Percentiles rank a stretch among this genome's conserved stretches.
These are phyloP conservation scores for Fomitopsis pinicola DNA, from an alignment of 1,284 basidiomycete species.

Conservation along the genomic window DNA sequence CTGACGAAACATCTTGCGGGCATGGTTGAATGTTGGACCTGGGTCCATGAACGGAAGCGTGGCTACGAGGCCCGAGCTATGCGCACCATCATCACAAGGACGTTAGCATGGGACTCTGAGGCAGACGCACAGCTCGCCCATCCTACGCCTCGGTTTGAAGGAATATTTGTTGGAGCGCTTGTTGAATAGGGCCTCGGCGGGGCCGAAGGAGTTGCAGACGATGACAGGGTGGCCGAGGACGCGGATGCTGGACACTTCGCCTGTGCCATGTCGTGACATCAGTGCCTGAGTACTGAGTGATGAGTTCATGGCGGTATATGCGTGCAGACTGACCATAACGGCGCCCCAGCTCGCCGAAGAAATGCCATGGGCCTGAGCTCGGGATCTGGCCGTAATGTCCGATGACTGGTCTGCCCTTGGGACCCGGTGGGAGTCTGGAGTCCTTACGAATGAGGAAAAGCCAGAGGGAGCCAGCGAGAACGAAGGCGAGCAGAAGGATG, in stretches of 20 bases:
- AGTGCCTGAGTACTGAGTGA: no score
- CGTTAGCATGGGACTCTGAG: no score
- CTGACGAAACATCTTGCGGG: slow-evolving; percentile 16
- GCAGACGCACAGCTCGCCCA: slow-evolving; percentile 14
- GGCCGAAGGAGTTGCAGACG: slow-evolving; percentile 24
- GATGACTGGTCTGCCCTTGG: slow-evolving; percentile 12
- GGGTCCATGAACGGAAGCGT: slow-evolving; percentile 20
- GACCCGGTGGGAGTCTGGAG: slow-evolving; percentile 13
- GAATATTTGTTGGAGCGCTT: slow-evolving; percentile 22
- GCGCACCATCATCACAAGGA: neutral
- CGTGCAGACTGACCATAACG: slow-evolving; percentile 10
- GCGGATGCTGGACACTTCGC: slow-evolving; percentile 19
- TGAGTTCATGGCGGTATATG: neutral
- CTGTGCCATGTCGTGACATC: neutral
- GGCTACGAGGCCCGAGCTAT: slow-evolving; percentile 11
- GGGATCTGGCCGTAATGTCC: slow-evolving; percentile 16
- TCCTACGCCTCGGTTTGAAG: slow-evolving; percentile 16
- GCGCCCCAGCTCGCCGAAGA: slow-evolving; percentile 12
- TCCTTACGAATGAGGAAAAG: neutral
- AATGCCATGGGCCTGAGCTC: slow-evolving; percentile 14
- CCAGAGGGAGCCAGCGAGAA: neutral
- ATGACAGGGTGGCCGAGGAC: slow-evolving; percentile 17
- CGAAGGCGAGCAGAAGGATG: neutral
- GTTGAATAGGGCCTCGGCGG: slow-evolving; percentile 24
- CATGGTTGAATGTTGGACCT: slow-evolving; percentile 14